Evolutionary conservation across 345 rosid species (phyloP), one percentile per base, ranked within the genome.

Genomic region (Eucalyptus tenuipes): DNA sequence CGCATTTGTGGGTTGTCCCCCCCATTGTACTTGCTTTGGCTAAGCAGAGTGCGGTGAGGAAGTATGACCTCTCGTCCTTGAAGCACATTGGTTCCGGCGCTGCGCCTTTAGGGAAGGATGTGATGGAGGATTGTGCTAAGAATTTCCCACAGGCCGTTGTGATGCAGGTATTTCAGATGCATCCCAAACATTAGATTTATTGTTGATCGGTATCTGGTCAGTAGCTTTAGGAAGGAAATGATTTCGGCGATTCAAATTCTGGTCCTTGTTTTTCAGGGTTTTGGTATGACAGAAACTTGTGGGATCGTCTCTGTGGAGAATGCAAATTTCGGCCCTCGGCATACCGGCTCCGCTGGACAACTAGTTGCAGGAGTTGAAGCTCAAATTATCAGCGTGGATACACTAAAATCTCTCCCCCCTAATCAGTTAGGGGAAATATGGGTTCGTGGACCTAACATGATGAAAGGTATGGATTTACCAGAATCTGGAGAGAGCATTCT

Each of bases 401-500:
- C 92, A 49, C 91, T 86, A 86, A 95, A 94, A 91, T 93, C 93
- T 89, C 97, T 95, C 81, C 96, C 98, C 90, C 99, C 98, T 29
- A 94, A 89, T 68, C 97, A 96, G 52, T 13, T 89, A 11, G 99
- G 99, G 4, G 99, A 98, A 92, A 92, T 96, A 44, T 96, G 95
- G 97, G 96, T 95, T 90, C 95, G 99, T 84, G 99, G 99, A 33
- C 96, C 96, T 57, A 98, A 96, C 91, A 94, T 96, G 97, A 98
- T 95, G 99, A 92, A 88, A 96, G 99, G 98, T 97, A 92, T 13
- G 33, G 40, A 86, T 27, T 49, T 22, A 14, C 82, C 13, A 37
- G 47, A 18, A 75, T 37, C 45, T 75, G 14, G 45, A 40, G 15
- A 16, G 24, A 86, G 61, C 64, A 20, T 50, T n/a, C 87, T 48